phyloP scores from a whole-genome alignment of 257 asterid genomes.

The Coffea eugenioides region DNA sequence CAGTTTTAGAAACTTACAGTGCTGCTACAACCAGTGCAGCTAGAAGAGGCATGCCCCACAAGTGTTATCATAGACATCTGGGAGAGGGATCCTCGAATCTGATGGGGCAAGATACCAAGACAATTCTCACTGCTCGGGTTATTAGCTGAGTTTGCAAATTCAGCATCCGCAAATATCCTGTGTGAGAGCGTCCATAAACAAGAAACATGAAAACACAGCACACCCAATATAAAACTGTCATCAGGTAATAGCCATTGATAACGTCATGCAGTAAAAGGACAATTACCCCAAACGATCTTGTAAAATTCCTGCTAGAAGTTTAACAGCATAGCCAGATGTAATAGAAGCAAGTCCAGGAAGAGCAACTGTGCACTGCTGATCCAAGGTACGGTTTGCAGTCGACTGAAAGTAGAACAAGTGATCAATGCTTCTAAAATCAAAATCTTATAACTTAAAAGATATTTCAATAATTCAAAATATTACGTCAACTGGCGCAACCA shows the following conservation, averaged over 20 bases:
- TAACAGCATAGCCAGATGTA: slow-evolving; percentile 96
- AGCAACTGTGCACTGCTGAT: slow-evolving; percentile 98
- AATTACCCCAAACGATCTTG: slow-evolving; percentile 88
- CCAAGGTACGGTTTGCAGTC: slow-evolving; percentile 85
- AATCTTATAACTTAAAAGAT: not conserved
- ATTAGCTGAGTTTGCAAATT: slow-evolving; percentile 57
- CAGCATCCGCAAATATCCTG: slow-evolving; percentile 82
- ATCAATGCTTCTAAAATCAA: slow-evolving; percentile 10
- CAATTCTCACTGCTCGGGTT: slow-evolving; percentile 54
- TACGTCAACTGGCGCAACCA: slow-evolving; percentile 96
- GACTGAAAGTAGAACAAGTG: slow-evolving; percentile 51
- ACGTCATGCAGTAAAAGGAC: not conserved
- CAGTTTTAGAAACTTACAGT: slow-evolving; percentile 45
- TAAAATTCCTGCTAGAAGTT: slow-evolving; percentile 77
- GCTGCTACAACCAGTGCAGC: slow-evolving; percentile 90
- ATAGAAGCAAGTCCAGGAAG: slow-evolving; percentile 99
- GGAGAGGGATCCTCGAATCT: slow-evolving; percentile 83
- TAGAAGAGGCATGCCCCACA: slow-evolving; percentile 80
- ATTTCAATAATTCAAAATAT: not conserved
- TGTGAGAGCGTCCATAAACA: slow-evolving; percentile 6
- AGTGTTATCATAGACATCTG: slow-evolving; percentile 92
- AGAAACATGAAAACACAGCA: not conserved
- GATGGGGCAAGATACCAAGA: slow-evolving; percentile 94
- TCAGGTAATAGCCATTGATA: not conserved
- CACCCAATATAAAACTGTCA: not conserved